Base-by-base conservation (phyloP, 108 stramenopile species). In the Pseudonitzschia multiseries region DNA sequence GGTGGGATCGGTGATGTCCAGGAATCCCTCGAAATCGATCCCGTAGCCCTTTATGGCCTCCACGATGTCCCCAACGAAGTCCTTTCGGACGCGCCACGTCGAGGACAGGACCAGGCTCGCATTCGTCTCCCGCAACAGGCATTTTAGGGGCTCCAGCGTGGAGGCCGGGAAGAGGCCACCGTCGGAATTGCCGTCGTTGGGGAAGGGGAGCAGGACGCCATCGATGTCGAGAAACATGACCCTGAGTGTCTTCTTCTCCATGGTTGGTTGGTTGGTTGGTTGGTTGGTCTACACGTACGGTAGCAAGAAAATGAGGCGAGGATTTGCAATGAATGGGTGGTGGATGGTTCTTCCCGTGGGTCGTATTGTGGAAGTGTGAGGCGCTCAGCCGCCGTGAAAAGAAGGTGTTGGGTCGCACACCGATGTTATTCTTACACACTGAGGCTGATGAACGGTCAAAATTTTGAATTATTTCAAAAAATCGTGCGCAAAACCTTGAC, bases 151-250 rank as follows among this genome's bases (percentile, higher is more conserved):
- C 28, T 56, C 21, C 24, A 70, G 14, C 43, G 69, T 86, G 15
- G 53, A 43, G 40, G 83, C 57, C 6, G 90, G 90, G 69, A 91
- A 91, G 57, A 88, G 70, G 57, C 29, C 32, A 21, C 0, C 57
- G 36, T 33, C 64, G 18, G 41, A n/a, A 48, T 57, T 27, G 36
- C 41, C 53, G 43, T 42, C 44, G 33, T 70, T 24, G 0, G 67
- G 75, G 69, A 91, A 91, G 13, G 90, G 90, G 43, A 91, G 83
- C 32, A 91, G 78, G 8, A 91, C 90, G 13, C 90, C 90, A 70
- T 91, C 90, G 31, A 91, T 91, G 56, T 91, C 90, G 21, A 91
- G 64, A 74, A 91, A 91, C 28, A 91, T 82, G 29, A 91, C 69
- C 50, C 70, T 72, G 2, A 67, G 48, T n/a, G 46, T 67, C 61